Percentiles rank a stretch among this genome's conserved stretches.
Evolutionary conservation across 352 stramenopile genomes (phyloP).

Genomic region (Plasmopara viticola): DNA sequence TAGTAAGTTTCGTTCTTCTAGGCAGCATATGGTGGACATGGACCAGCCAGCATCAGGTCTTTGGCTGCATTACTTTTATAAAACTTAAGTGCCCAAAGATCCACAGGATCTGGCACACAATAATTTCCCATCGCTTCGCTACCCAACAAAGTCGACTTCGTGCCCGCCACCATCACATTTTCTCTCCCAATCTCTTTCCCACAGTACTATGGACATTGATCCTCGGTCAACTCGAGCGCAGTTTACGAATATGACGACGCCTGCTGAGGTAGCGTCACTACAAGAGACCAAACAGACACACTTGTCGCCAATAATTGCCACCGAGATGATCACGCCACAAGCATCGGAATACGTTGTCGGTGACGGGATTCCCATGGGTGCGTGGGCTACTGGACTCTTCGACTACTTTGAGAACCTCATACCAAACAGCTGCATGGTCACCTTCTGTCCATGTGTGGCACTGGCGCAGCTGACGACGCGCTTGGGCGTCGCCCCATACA

Average conservation of each 20-base stretch:
- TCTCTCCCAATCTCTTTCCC: background rate
- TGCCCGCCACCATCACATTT: constrained; percentile 6
- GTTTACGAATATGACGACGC: constrained; percentile 21
- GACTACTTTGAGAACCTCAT: constrained; percentile 34
- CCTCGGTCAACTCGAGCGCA: constrained; percentile 22
- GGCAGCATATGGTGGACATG: background rate
- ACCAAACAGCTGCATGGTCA: constrained; percentile 43
- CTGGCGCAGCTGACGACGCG: constrained; percentile 39
- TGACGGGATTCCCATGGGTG: constrained; percentile 22
- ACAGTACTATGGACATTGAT: constrained; percentile 16
- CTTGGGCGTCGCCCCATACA: constrained; percentile 29
- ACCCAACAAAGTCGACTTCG: background rate
- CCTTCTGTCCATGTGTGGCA: constrained; percentile 45
- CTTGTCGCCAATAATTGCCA: constrained; percentile 12
- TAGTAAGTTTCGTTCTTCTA: background rate
- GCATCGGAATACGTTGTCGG: constrained; percentile 13
- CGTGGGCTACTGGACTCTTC: constrained; percentile 35
- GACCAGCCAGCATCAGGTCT: background rate
- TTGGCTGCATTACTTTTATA: background rate
- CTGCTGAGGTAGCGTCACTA: constrained; percentile 6
- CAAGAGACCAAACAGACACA: constrained; percentile 14
- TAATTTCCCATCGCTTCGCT: background rate
- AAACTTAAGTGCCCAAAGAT: background rate
- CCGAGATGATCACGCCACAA: constrained; percentile 21
- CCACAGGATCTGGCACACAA: background rate